Conservation (phyloP, 495 filamentous ascomycete genomes). For the Ramalina peruviana region DNA sequence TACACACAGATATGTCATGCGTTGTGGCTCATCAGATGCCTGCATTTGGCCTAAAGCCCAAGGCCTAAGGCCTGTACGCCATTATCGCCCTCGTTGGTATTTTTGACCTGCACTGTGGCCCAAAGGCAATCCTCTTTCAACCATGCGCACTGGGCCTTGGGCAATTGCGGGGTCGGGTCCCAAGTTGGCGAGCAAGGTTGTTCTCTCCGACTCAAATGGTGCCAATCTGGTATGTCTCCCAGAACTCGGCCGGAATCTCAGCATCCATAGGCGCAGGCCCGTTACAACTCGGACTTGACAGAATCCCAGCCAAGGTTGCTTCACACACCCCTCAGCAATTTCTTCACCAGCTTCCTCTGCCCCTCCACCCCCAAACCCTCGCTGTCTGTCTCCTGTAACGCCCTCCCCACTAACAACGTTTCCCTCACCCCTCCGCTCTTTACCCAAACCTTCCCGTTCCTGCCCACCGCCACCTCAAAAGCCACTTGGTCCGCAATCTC, state of each 20-base stretch:
- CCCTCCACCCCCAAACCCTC: slow-evolving; percentile 49
- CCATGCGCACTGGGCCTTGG: not conserved
- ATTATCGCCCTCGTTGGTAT: too few relatives aligned
- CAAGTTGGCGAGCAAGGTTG: not conserved
- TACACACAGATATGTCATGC: too few relatives aligned
- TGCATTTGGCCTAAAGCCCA: too few relatives aligned
- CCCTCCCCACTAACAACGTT: slow-evolving; percentile 67
- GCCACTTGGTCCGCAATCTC: slow-evolving; percentile 66
- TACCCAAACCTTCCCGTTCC: slow-evolving; percentile 91
- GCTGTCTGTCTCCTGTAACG: slow-evolving; percentile 62
- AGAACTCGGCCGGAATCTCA: not conserved
- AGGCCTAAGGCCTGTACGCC: too few relatives aligned
- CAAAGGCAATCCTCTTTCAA: too few relatives aligned
- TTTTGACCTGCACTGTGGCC: too few relatives aligned
- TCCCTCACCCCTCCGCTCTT: slow-evolving; percentile 51
- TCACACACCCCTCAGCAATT: slow-evolving; percentile 33
- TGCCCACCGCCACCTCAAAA: slow-evolving; percentile 89
- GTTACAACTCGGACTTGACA: not conserved
- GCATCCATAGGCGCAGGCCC: not conserved
- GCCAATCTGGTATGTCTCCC: not conserved
- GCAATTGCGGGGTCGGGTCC: not conserved
- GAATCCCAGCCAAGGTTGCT: not conserved
- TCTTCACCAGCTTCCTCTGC: slow-evolving; percentile 70
- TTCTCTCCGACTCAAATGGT: not conserved
- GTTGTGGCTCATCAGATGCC: too few relatives aligned